Evolutionary conservation across 352 stramenopile species (phyloP).

Genomic region (Saprolegnia diclina): DNA sequence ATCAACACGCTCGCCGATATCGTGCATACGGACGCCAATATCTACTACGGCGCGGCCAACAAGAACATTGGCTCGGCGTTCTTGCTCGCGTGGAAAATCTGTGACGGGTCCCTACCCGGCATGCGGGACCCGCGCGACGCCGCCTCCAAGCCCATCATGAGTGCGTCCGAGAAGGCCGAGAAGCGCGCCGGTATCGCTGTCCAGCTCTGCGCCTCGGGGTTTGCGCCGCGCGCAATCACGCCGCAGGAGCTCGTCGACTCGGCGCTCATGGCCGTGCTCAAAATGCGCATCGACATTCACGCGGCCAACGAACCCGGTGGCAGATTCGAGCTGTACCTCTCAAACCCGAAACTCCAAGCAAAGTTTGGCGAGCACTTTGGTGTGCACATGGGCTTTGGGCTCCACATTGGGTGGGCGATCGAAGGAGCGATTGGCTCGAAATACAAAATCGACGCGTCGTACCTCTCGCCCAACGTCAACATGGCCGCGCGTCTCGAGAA

Average conservation of each 20-base stretch:
- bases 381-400: conserved; percentile 93
- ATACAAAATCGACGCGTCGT: conserved; percentile 99
- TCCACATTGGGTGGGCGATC: conserved; percentile 98
- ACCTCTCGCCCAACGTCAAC: conserved; percentile 97
- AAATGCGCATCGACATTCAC: conserved; percentile 95
- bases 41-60: conserved; percentile 93
- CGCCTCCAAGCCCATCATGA: conserved; percentile 65
- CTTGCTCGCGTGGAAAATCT: conserved; percentile 95
- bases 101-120: conserved; percentile 77
- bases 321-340: conserved; percentile 75
- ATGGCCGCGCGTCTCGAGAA: conserved; percentile 95
- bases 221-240: conserved; percentile 39
- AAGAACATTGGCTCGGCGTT: conserved; percentile 96
- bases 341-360: conserved; percentile 67
- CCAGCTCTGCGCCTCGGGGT: conserved; percentile 48
- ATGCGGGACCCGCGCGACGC: conserved; percentile 78
- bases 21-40: conserved; percentile 91
- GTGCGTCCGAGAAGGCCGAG: conserved; percentile 47
- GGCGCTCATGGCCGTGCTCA: conserved; percentile 93
- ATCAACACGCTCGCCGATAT: conserved; percentile 97
- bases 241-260: conserved; percentile 89
- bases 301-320: conserved; percentile 82
- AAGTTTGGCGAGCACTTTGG: conserved; percentile 86
- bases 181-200: conserved; percentile 64
- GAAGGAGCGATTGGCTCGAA: conserved; percentile 96